These are phyloP conservation scores for Brassica rapa DNA, from an alignment of 345 rosid species.

Conservation along the genomic window DNA sequence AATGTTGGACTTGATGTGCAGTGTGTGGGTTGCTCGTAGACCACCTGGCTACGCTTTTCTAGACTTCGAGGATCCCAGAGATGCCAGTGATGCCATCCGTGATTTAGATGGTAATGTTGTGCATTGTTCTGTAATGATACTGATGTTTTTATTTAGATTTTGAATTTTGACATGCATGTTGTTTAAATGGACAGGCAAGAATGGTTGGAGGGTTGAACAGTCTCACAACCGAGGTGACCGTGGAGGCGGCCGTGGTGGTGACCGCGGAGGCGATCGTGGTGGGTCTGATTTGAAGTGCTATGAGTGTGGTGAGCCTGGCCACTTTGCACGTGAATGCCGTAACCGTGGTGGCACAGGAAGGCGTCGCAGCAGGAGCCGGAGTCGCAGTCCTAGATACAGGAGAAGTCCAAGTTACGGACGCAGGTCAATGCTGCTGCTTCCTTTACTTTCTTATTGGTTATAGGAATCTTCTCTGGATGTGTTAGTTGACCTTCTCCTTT, in stretches of 20 bases:
- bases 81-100: constrained; percentile 82
- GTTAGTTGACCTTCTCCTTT: neutral
- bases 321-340: constrained; percentile 90
- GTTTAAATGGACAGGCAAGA: constrained; percentile 53
- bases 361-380: constrained; percentile 60
- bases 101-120: constrained; percentile 64
- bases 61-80: constrained; percentile 81
- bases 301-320: constrained; percentile 92
- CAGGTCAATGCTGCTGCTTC: constrained; percentile 43
- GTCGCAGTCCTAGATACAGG: constrained; percentile 84
- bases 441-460: neutral
- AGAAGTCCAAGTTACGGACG: constrained; percentile 89
- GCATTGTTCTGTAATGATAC: neutral
- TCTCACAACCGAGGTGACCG: constrained; percentile 83
- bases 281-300: constrained; percentile 90
- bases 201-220: constrained; percentile 90
- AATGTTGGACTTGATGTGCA: constrained; percentile 32
- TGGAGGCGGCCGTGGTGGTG: constrained; percentile 58
- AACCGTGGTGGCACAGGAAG: constrained; percentile 72
- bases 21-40: constrained; percentile 97
- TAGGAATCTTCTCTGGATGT: neutral
- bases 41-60: constrained; percentile 94
- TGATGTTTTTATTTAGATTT: neutral
- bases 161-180: neutral
- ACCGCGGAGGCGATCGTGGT: constrained; percentile 56